phyloP scores from a whole-genome alignment of 768 basidiomycete genomes.

The Hygrophoropsis aurantiaca region DNA sequence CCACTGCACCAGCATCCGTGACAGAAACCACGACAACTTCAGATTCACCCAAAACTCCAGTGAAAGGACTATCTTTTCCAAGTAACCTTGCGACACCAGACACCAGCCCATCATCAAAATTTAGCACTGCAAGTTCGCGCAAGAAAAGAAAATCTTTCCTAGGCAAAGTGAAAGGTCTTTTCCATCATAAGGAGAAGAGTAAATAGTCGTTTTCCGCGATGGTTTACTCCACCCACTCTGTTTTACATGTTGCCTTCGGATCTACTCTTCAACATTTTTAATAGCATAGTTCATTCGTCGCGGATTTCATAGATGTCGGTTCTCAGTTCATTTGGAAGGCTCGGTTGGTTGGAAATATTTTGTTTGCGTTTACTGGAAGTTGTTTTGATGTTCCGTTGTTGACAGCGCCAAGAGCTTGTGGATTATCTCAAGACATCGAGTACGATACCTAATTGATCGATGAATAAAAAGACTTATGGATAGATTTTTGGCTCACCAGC shows the following conservation, averaged over 20 bases:
- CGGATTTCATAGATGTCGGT: too few species aligned
- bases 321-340: too few species aligned
- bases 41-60: conserved; percentile 14
- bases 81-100: conserved; percentile 16
- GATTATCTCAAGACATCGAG: conserved; percentile 37
- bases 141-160: conserved; percentile 59
- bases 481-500: conserved; percentile 57
- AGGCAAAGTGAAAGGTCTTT: conserved; percentile 51
- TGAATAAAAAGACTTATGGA: conserved; percentile 1
- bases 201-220: conserved; percentile 25
- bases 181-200: conserved; percentile 47
- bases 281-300: too few species aligned
- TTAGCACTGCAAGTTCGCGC: conserved; percentile 34
- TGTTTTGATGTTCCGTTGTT: too few species aligned
- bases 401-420: not conserved
- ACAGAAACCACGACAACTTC: conserved; percentile 17
- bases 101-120: conserved; percentile 34
- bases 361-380: too few species aligned
- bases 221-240: too few species aligned
- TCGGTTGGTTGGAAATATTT: not conserved
- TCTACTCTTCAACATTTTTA: too few species aligned
- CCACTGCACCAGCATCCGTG: not conserved
- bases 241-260: not conserved
- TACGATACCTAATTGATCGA: conserved; percentile 39
- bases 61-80: conserved; percentile 24